Conservation (phyloP, 1,139 yeast genomes). For the Geotrichum cucujoidarum region DNA sequence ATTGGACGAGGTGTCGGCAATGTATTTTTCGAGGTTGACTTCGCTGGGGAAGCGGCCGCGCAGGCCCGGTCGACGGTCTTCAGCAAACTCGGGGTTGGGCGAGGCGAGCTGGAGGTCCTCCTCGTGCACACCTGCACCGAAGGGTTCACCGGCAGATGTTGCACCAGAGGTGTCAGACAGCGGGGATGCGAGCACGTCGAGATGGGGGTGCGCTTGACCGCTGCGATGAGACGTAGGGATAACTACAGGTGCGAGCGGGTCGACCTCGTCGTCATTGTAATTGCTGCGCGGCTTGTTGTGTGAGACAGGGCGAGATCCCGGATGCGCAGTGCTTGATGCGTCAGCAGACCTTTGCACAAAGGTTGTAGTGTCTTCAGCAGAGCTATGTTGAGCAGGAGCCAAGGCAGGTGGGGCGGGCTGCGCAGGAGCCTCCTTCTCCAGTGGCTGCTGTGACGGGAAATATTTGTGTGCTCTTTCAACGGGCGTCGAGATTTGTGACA, state of each 20-base stretch:
- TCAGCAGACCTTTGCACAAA: slow-evolving; percentile 27
- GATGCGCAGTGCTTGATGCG: not conserved
- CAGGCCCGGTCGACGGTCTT: slow-evolving; percentile 18
- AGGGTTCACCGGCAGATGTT: slow-evolving; percentile 33
- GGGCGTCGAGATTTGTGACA: slow-evolving; percentile 52
- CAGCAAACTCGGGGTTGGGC: slow-evolving; percentile 15
- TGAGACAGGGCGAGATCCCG: not conserved
- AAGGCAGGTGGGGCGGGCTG: not conserved
- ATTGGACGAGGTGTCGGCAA: slow-evolving; percentile 6
- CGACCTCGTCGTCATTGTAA: slow-evolving; percentile 7
- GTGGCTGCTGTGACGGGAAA: slow-evolving; percentile 20
- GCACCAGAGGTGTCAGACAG: slow-evolving; percentile 32
- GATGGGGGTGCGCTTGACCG: not conserved
- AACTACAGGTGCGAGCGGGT: slow-evolving; percentile 12
- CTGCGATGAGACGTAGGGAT: not conserved
- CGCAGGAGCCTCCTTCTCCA: slow-evolving; percentile 13
- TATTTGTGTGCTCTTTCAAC: slow-evolving; percentile 25
- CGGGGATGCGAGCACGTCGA: slow-evolving; percentile 22
- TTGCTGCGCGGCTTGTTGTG: not conserved
- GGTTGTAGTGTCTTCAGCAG: not conserved
- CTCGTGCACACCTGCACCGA: slow-evolving; percentile 19
- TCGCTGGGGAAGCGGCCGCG: slow-evolving; percentile 33
- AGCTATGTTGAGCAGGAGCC: not conserved
- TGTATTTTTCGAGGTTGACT: slow-evolving; percentile 25
- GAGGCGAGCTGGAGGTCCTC: slow-evolving; percentile 9